Base-by-base conservation (phyloP, 768 basidiomycete species). In the Psilocybe cubensis region DNA sequence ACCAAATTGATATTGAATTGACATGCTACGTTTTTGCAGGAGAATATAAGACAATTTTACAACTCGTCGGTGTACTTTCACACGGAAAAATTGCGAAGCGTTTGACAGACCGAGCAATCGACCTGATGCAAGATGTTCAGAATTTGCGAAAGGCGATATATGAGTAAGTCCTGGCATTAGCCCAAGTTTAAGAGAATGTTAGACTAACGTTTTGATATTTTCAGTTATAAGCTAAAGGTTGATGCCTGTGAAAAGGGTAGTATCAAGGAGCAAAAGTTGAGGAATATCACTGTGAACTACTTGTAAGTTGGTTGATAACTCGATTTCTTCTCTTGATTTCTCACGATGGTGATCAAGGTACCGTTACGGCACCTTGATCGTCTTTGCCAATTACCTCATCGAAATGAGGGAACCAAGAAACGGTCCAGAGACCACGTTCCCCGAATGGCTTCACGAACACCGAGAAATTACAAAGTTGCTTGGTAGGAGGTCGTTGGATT, bases 1-100 rank as follows among this genome's bases (percentile, higher is more conserved):
- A 40, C 40, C 23, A 38, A 25, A 25, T 27, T 23, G 33, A 24
- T 20, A 27, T 20, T 12, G 24, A 43, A 7, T 40, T 57, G 25
- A 14, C 23, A 17, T 31, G 1, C 11, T 40, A 51, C 17, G 6
- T 52, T 20, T 45, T 21, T 49, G 29, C n/a, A 96, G 96, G 96
- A 35, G 96, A 98, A 66, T 99, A 98, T 79, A 98, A 98, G 78
- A 92, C 89, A 3, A 97, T 98, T 60, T 75, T 99, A 40, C 94
- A 96, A 60, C 88, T 99, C 55, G 93, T 97, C 44, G 89, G 93
- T 4, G 89, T 98, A 10, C 82, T 98, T 27, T 91, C 92, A 7
- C 83, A 96, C 64, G 96, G 97, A 18, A 98, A 98, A 72, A 76
- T 87, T 9, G 96, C 97, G 10, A 99, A 99, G 73, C 84, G 87